Evolutionary conservation across 202 grass and related monocot genomes (phyloP).

Genomic region (Dendrocalamus latiflorus): DNA sequence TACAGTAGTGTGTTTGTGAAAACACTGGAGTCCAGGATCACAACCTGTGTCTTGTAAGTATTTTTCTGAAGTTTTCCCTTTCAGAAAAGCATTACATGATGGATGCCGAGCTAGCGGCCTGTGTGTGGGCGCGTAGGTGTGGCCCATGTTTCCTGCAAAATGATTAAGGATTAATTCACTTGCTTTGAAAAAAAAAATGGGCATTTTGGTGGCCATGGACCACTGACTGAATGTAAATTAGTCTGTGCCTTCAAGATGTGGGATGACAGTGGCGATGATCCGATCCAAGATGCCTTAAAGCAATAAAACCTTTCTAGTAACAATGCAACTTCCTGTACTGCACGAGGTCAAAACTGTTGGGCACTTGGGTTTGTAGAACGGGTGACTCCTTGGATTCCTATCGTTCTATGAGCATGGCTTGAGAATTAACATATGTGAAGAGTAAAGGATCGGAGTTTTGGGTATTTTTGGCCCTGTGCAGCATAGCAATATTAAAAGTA

Average conservation of each 20-base stretch:
- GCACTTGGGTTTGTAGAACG: no score
- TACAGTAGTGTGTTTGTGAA: background rate
- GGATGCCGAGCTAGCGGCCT: background rate
- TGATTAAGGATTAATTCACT: slow-evolving; percentile 2
- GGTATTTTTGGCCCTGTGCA: no score
- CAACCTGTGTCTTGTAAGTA: background rate
- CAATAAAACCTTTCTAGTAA: no score
- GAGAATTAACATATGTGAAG: no score
- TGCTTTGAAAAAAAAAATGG: background rate
- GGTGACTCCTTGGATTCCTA: no score
- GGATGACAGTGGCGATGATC: no score
- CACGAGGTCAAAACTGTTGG: no score
- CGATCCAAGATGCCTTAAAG: no score
- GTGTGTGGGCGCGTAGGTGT: background rate
- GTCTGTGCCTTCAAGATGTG: background rate
- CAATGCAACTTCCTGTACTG: no score
- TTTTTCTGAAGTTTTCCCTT: background rate
- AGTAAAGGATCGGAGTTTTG: no score
- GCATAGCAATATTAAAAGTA: no score
- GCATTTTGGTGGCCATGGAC: background rate
- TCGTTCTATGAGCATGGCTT: no score
- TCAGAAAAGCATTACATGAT: background rate
- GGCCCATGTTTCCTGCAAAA: background rate
- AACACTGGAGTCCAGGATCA: background rate
- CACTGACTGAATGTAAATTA: background rate